Evolutionary conservation across 352 stramenopile species (phyloP).

Genomic region (Peronospora farinosa): DNA sequence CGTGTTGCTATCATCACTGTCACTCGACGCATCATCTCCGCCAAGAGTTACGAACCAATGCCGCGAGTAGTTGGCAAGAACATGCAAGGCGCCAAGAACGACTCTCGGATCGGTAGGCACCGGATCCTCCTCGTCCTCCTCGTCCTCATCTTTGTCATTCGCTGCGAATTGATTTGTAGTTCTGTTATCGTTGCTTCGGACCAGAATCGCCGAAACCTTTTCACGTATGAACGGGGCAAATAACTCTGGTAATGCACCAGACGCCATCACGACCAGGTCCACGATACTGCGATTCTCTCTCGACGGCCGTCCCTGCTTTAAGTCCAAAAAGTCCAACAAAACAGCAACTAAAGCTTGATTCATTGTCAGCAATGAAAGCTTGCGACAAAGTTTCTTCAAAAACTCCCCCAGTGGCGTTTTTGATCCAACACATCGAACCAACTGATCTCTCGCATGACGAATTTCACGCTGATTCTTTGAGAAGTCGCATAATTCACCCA

Average conservation of each 20-base stretch:
- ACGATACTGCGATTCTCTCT: constrained; percentile 50
- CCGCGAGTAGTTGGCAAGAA: constrained; percentile 51
- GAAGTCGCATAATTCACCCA: constrained; percentile 52
- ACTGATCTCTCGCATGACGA: constrained; percentile 50
- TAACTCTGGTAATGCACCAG: constrained; percentile 41
- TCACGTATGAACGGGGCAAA: constrained; percentile 47
- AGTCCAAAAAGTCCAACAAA: constrained; percentile 41
- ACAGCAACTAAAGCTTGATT: constrained; percentile 35
- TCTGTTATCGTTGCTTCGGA: constrained; percentile 12
- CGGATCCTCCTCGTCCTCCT: constrained; percentile 29
- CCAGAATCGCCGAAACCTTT: constrained; percentile 45
- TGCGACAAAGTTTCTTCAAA: constrained; percentile 78
- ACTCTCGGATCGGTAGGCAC: constrained; percentile 38
- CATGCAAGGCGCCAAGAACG: constrained; percentile 40
- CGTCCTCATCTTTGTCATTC: constrained; percentile 11
- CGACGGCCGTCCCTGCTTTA: constrained; percentile 19
- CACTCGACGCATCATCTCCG: constrained; percentile 14
- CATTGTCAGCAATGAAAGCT: constrained; percentile 63
- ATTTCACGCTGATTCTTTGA: constrained; percentile 43
- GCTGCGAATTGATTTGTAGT: constrained; percentile 9
- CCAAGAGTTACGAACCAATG: constrained; percentile 32
- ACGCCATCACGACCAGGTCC: constrained; percentile 50
- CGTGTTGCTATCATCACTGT: constrained; percentile 17
- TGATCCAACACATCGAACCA: constrained; percentile 70
- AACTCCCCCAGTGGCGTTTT: constrained; percentile 75